Evolutionary conservation across 169 alveolate species (phyloP), one percentile per base, ranked within the genome.

Genomic region (Eimeria praecox): DNA sequence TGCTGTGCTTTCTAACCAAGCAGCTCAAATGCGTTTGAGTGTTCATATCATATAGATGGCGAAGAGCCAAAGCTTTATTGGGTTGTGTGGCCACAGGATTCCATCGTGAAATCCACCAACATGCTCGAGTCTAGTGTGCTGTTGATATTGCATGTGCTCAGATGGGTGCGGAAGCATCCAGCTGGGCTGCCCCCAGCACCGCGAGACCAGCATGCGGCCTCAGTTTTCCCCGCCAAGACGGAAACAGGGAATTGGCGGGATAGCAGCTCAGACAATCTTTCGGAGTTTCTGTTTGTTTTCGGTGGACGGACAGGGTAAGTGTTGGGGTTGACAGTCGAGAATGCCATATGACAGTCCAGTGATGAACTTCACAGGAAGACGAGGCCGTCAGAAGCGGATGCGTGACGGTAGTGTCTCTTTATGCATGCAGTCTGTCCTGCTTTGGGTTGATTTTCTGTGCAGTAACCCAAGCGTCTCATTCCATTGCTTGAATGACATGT

Each of bases 181-280:
- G 80, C 97, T 24, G 99, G 99, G 38, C 96, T 95, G 52, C 87
- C 97, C 6, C 99, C 98, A n/a, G 89, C 97, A 54, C 98, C 98
- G 10, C 96, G 99, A 38, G 98, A 98, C 89, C 98, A 98, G 90
- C 99, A 98, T 91, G 97, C 97, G 71, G 98, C 99, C 22, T 88
- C 97, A 20, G 97, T 98, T 44, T 98, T 97, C 85, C 98, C 98
- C 54, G 98, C 98, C n/a, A 96, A 98, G 80, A 90, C 98, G 90
- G 98, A 98, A 73, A 96, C 96, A 46, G 96, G 97, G 92, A 95
- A 97, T 83, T 96, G 97, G 87, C 95, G 97, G 89, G 95, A 95
- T 49, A 95, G 59, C 91, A 78, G 90, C 73, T 64, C 88, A 56
- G 95, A 97, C 64, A 92, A 91, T 66, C 95, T 96, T 24, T 97